These are phyloP conservation scores for Populus tomentosa DNA, from an alignment of 441 rosid genomes.

Conservation along the genomic window DNA sequence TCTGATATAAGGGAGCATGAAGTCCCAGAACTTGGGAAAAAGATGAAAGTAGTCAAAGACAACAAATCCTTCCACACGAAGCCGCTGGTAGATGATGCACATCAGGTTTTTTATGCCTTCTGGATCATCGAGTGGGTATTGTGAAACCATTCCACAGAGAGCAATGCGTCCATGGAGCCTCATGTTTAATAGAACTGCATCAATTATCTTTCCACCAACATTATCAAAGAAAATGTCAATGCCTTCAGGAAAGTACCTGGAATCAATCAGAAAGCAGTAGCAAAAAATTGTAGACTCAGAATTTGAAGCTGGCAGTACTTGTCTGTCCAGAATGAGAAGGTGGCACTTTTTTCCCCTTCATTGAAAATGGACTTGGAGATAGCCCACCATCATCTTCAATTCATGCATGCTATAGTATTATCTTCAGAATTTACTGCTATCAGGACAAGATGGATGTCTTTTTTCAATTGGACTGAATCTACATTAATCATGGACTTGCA, in stretches of 20 bases:
- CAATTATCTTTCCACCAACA: conserved; percentile 36
- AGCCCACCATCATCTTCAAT: too few relatives aligned
- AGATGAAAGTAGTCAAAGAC: conserved; percentile 20
- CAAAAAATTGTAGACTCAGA: background rate
- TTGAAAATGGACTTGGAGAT: too few relatives aligned
- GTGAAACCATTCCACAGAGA: conserved; percentile 43
- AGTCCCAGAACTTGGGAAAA: conserved; percentile 32
- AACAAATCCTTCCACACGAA: conserved; percentile 36
- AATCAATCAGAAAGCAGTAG: background rate
- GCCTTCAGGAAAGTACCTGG: conserved; percentile 30
- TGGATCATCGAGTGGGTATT: conserved; percentile 30
- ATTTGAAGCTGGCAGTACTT: too few relatives aligned
- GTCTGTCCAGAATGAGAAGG: too few relatives aligned
- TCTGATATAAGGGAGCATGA: conserved; percentile 29
- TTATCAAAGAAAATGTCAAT: conserved; percentile 38
- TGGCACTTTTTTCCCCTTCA: too few relatives aligned
- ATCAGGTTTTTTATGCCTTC: conserved; percentile 29
- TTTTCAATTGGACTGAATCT: too few relatives aligned
- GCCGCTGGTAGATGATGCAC: conserved; percentile 17
- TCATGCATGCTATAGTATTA: too few relatives aligned
- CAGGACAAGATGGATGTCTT: background rate
- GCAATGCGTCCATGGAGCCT: conserved; percentile 27
- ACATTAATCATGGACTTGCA: too few relatives aligned
- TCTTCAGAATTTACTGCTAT: background rate
- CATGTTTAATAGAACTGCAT: conserved; percentile 25